Evolutionary conservation across 2,329 filamentous ascomycete genomes (phyloP).

Genomic region (Xylaria sp.): DNA sequence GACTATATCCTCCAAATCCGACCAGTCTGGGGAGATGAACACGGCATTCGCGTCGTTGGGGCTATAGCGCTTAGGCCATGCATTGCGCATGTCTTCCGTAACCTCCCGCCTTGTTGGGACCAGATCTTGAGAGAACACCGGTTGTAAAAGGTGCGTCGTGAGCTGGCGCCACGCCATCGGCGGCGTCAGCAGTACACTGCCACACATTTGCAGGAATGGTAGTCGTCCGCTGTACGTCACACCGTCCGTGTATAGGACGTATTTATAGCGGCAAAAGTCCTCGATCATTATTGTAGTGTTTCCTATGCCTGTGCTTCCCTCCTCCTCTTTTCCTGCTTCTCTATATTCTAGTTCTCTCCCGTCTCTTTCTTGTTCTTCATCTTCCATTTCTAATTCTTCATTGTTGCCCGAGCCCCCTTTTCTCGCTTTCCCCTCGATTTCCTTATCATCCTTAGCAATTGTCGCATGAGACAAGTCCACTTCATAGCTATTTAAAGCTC

Average conservation of each 20-base stretch:
- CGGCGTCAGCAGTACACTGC: constrained; percentile 22
- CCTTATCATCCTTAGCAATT: neutral
- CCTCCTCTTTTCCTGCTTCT: neutral
- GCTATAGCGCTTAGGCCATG: constrained; percentile 20
- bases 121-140: constrained; percentile 26
- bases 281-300: constrained; percentile 24
- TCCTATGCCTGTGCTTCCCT: neutral
- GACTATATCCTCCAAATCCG: constrained; percentile 22
- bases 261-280: constrained; percentile 33
- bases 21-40: constrained; percentile 32
- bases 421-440: no score
- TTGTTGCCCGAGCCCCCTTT: no score
- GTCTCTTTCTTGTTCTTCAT: neutral
- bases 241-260: constrained; percentile 27
- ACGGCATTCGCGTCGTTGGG: constrained; percentile 27
- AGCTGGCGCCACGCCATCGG: constrained; percentile 27
- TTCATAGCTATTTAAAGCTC: constrained; percentile 24
- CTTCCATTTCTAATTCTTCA: neutral
- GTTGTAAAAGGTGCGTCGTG: constrained; percentile 24
- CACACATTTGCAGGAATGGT: constrained; percentile 25
- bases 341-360: neutral
- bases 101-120: neutral
- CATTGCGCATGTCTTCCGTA: neutral
- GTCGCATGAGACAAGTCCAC: neutral
- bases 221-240: constrained; percentile 28